phyloP scores from a whole-genome alignment of 352 stramenopile genomes.

The Nothophytophthora sp. region DNA sequence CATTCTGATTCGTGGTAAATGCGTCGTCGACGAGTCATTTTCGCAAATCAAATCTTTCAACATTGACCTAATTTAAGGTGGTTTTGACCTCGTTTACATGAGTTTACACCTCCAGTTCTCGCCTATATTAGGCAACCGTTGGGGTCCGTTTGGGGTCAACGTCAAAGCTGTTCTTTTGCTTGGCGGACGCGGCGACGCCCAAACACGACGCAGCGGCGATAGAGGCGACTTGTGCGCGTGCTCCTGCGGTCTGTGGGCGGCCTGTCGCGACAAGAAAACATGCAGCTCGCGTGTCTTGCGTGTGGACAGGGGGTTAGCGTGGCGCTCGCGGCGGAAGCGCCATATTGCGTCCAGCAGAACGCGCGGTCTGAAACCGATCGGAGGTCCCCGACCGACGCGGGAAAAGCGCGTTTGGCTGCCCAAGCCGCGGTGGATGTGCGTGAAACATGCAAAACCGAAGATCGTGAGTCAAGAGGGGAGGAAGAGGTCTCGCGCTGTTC shows the following conservation, averaged over 20 bases:
- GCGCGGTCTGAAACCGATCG: constrained; percentile 6
- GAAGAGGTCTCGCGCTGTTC: constrained; percentile 25
- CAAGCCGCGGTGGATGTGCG: background rate
- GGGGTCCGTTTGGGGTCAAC: background rate
- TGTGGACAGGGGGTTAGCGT: constrained; percentile 31
- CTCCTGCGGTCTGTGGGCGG: constrained; percentile 5
- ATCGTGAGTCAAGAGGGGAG: background rate
- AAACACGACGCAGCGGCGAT: background rate
- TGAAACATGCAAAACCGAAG: background rate
- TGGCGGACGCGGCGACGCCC: too few species aligned
- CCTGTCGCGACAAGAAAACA: constrained; percentile 1
- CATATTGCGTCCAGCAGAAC: constrained; percentile 1
- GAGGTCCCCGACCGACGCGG: background rate
- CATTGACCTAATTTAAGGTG: background rate
- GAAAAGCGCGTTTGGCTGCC: constrained; percentile 5
- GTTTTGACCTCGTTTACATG: too few species aligned
- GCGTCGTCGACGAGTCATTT: too few species aligned
- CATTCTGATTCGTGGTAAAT: too few species aligned
- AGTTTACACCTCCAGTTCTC: background rate
- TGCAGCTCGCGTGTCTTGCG: constrained; percentile 47
- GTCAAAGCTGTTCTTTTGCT: too few species aligned
- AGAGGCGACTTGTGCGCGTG: constrained; percentile 1
- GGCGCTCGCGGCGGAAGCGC: constrained; percentile 6
- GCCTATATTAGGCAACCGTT: background rate
- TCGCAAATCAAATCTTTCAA: too few species aligned